phyloP scores from a whole-genome alignment of 2,329 filamentous ascomycete genomes.

The Cryphonectria nitschkei region DNA sequence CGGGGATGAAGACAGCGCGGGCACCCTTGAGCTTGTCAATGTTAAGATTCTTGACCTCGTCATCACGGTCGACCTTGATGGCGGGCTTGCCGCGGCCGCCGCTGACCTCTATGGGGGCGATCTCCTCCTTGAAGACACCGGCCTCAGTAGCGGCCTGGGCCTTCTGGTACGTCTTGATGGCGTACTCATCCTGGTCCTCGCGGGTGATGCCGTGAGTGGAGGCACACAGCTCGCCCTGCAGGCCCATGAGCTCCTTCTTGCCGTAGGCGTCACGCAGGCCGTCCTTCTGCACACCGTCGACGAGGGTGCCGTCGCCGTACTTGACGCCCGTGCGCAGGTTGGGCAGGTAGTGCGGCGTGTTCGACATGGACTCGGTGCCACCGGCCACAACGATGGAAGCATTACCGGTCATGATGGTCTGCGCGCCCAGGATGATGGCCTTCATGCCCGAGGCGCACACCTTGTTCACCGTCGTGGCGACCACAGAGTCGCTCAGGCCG shows the following conservation, averaged over 20 bases:
- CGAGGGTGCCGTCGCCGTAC: constrained; percentile 86
- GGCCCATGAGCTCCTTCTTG: constrained; percentile 95
- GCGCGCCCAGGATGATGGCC: constrained; percentile 89
- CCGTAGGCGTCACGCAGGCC: constrained; percentile 90
- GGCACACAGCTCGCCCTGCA: constrained; percentile 90
- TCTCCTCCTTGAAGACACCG: constrained; percentile 83
- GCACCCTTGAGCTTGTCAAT: constrained; percentile 81
- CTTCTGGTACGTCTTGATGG: constrained; percentile 92
- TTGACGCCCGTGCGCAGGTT: constrained; percentile 85
- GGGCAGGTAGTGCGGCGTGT: constrained; percentile 93
- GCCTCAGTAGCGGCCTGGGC: constrained; percentile 83
- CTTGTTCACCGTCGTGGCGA: constrained; percentile 97
- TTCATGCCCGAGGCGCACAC: constrained; percentile 96
- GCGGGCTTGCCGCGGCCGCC: constrained; percentile 89
- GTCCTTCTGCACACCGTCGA: constrained; percentile 93
- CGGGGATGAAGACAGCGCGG: constrained; percentile 80
- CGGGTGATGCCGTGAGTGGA: constrained; percentile 79
- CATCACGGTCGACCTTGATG: constrained; percentile 79
- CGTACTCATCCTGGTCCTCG: constrained; percentile 92
- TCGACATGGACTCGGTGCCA: constrained; percentile 98
- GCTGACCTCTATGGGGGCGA: constrained; percentile 84
- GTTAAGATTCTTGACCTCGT: constrained; percentile 95
- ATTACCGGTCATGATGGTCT: constrained; percentile 97
- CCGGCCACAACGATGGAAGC: constrained; percentile 92
- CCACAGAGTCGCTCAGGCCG: constrained; percentile 77